Evolutionary conservation across 805 yeast species (phyloP), one percentile per base, ranked within the genome.

Genomic region (Yamadazyma kitorensis): DNA sequence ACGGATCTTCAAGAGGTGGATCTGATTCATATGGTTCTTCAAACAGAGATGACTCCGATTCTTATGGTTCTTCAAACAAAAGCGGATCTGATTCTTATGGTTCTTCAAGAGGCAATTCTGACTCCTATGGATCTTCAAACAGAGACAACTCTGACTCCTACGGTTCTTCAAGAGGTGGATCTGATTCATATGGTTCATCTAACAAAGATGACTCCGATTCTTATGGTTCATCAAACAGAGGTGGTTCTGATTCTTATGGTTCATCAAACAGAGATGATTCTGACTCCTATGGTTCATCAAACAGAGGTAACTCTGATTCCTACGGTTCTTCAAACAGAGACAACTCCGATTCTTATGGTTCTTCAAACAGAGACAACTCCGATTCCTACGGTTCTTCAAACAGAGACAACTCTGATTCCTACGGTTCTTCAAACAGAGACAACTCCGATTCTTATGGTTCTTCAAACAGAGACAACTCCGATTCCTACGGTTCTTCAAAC

Each of bases 101-200:
- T 13, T 45, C 56, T 17, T 37, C 42, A 17, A 30, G 32, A 24
- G 39, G 40, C 23, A 45, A 43, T 39, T 38, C 42, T 16, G 45
- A 48, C 37, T 51, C 57, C n/a, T 54, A 51, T 36, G 62, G 61
- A 6, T 53, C 58, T n/a, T 45, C 54, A 26, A 39, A 38, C 23
- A 43, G 47, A 25, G 45, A 41, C 16, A 42, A 37, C 24, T 31
- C 41, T 30, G 52, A 47, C 45, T 43, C 54, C 10, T 50, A 48
- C 40, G 55, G 55, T 12, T 45, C 47, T 30, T 37, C 45, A 6
- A 32, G n/a, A n/a, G n/a, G n/a, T n/a, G n/a, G n/a, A n/a, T n/a
- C n/a, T 23, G 40, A 36, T 16, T 43, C 49, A 17, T 52, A 48
- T 32, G 59, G 54, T 9, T 52, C 57, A 5, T 37, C 43, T 32